A percentile compares a stretch with the other conserved stretches of the same genome.
Evolutionary conservation across 78 protist species (phyloP).

Genomic region (Dictyostelium firmibasis): DNA sequence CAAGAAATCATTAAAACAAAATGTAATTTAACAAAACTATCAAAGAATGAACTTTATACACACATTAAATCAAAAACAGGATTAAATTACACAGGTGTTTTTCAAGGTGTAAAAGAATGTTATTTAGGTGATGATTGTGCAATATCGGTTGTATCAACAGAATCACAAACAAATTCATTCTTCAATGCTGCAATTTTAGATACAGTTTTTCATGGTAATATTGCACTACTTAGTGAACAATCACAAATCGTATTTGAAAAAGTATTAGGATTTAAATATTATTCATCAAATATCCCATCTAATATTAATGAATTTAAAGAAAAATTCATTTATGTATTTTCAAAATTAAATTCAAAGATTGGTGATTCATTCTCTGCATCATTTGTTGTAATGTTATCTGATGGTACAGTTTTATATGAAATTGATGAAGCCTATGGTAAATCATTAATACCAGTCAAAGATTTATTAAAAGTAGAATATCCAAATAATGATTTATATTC

Average conservation of each 20-base stretch:
- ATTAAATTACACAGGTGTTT: not conserved
- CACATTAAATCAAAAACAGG: not conserved
- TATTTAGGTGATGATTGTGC: conserved; percentile 14
- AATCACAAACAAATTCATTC: not conserved
- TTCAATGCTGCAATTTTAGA: conserved; percentile 34
- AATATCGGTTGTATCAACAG: not conserved
- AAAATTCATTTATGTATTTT: not conserved
- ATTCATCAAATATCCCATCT: not conserved
- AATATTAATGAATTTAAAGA: not conserved
- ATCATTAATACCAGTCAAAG: not conserved
- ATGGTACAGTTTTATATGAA: conserved; percentile 28
- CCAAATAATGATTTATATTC: conserved; percentile 23
- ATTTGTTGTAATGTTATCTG: not conserved
- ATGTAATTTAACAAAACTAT: conserved; percentile 15
- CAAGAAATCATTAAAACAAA: not conserved
- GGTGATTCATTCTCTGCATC: not conserved
- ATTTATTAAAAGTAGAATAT: not conserved
- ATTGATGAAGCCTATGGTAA: not conserved
- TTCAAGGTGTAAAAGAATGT: not conserved
- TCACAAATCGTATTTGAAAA: conserved; percentile 42
- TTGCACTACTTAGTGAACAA: not conserved
- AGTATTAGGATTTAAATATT: not conserved
- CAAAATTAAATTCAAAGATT: not conserved
- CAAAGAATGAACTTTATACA: not conserved
- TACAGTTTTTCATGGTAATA: conserved; percentile 10